These are phyloP conservation scores for Fusarium decemcellulare DNA, from an alignment of 2,329 filamentous ascomycete species.

Conservation along the genomic window DNA sequence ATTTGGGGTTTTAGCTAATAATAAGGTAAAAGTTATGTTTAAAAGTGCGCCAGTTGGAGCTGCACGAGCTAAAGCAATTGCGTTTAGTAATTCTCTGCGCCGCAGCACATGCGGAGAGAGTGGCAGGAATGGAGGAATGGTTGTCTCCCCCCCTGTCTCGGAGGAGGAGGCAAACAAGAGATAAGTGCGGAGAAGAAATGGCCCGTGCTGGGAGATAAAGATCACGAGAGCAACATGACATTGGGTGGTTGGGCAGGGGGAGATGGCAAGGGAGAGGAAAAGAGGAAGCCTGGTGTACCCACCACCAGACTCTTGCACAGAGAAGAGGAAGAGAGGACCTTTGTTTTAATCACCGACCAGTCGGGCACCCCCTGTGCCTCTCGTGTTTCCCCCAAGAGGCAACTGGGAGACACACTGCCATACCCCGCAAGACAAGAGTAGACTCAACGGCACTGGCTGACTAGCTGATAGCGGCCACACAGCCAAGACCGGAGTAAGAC, in stretches of 20 bases:
- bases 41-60: conserved; percentile 14
- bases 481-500: conserved; percentile 34
- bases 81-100: background rate
- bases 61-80: background rate
- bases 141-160: background rate
- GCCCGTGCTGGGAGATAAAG: conserved; percentile 28
- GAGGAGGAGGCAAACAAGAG: background rate
- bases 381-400: conserved; percentile 2
- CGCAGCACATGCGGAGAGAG: conserved; percentile 25
- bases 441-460: conserved; percentile 17
- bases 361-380: conserved; percentile 8
- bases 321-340: conserved; percentile 1
- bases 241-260: background rate
- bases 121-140: too few relatives aligned
- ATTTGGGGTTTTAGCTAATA: conserved; percentile 41
- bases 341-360: background rate
- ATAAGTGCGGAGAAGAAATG: conserved; percentile 6
- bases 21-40: conserved; percentile 40
- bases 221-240: conserved; percentile 33
- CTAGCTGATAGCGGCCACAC: conserved; percentile 32
- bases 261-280: background rate
- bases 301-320: background rate
- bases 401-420: conserved; percentile 10
- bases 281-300: conserved; percentile 16
- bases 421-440: too few relatives aligned